Conservation (phyloP, 352 stramenopile species). For the Thalassiosira pacifica region DNA sequence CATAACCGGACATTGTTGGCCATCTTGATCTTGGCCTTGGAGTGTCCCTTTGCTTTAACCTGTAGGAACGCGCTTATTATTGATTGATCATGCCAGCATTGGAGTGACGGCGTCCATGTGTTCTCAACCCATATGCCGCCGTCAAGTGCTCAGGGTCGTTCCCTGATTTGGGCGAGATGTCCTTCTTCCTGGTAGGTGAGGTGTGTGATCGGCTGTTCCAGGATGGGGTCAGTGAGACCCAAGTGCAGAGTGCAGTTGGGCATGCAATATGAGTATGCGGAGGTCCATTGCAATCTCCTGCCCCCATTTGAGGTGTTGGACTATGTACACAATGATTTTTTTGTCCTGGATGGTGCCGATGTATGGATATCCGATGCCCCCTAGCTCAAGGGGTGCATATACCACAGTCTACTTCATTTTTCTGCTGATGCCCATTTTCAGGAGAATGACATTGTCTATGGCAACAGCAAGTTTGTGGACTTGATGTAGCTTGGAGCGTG, state of each 20-base stretch:
- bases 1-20: conserved; percentile 8
- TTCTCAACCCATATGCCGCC: not conserved
- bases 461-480: not conserved
- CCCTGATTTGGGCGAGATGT: not conserved
- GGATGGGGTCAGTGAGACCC: not conserved
- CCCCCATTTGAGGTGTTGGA: not conserved
- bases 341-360: not conserved
- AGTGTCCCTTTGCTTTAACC: not conserved
- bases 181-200: not conserved
- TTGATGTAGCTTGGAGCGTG: not conserved
- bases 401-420: not conserved
- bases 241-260: not conserved
- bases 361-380: not conserved
- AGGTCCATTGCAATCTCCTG: not conserved
- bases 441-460: not conserved
- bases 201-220: not conserved
- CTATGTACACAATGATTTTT: not conserved
- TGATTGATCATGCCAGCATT: not conserved
- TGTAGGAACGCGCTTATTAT: not conserved
- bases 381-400: not conserved
- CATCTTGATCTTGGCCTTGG: too few relatives aligned
- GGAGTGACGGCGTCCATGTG: too few relatives aligned
- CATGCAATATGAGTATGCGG: not conserved
- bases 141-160: not conserved
- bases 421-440: not conserved